Evolutionary conservation across 2,329 filamentous ascomycete genomes (phyloP).

Genomic region (Beauveria rudraprayagi): DNA sequence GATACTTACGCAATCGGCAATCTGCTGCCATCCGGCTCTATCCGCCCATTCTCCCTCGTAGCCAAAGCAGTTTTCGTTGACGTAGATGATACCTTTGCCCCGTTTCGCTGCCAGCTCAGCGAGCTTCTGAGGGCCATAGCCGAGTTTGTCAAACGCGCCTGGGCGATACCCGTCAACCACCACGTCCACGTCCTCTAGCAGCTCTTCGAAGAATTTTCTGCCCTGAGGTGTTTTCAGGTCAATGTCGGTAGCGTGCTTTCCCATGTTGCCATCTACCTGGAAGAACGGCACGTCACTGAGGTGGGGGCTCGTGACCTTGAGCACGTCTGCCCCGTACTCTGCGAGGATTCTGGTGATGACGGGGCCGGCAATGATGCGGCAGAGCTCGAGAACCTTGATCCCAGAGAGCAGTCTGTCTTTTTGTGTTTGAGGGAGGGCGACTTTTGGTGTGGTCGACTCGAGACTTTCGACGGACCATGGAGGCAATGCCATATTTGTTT

Average conservation of each 20-base stretch:
- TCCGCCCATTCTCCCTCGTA: conserved; percentile 50
- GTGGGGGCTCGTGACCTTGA: conserved; percentile 61
- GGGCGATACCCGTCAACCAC: conserved; percentile 62
- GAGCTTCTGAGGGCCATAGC: conserved; percentile 52
- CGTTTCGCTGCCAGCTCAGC: conserved; percentile 43
- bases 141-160: conserved; percentile 53
- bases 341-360: conserved; percentile 62
- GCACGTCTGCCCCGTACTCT: conserved; percentile 67
- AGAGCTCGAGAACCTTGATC: conserved; percentile 66
- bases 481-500: conserved; percentile 30
- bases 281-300: conserved; percentile 67
- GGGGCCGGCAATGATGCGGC: conserved; percentile 69
- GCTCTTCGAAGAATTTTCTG: conserved; percentile 45
- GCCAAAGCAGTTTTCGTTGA: conserved; percentile 66
- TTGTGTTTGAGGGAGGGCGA: conserved; percentile 25
- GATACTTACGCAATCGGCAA: conserved; percentile 51
- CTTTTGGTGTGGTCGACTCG: conserved; percentile 40
- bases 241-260: conserved; percentile 58
- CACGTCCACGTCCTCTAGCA: conserved; percentile 56
- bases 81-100: conserved; percentile 57
- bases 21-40: conserved; percentile 64
- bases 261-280: conserved; percentile 64
- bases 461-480: conserved; percentile 44
- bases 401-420: conserved; percentile 39
- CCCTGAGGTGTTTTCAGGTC: conserved; percentile 51